Evolutionary conservation across 2,329 filamentous ascomycete species (phyloP).

Genomic region (Aspergillus glaucus): DNA sequence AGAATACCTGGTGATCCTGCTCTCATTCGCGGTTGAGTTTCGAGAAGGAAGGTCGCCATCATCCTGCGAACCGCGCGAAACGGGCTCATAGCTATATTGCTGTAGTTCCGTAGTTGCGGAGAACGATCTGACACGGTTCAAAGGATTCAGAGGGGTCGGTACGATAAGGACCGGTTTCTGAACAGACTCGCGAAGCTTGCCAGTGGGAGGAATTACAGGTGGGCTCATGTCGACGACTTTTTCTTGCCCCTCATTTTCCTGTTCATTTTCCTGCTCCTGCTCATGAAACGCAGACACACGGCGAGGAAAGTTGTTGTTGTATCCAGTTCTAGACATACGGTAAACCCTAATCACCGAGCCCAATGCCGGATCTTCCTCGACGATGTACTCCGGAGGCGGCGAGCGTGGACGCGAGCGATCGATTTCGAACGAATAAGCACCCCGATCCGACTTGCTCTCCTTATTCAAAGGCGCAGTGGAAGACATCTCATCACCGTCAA

Average conservation of each 20-base stretch:
- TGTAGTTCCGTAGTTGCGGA: neutral
- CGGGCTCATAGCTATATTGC: neutral
- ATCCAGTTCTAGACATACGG: neutral
- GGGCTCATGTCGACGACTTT: too few relatives aligned
- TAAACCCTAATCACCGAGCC: neutral
- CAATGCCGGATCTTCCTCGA: constrained; percentile 6
- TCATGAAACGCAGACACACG: neutral
- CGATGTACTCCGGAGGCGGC: constrained; percentile 1
- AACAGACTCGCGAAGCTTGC: constrained; percentile 1
- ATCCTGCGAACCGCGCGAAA: neutral
- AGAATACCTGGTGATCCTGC: neutral
- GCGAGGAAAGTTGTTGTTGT: neutral
- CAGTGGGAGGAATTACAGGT: constrained; percentile 1
- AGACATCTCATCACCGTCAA: neutral
- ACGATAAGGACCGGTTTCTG: neutral
- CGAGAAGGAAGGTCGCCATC: neutral
- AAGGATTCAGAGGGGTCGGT: neutral
- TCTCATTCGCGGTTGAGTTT: neutral
- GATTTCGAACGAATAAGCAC: neutral
- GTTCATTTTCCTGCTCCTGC: neutral
- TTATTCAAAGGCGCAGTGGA: neutral
- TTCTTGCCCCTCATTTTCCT: too few relatives aligned
- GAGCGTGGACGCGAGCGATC: neutral
- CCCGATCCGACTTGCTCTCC: neutral
- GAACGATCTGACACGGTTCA: neutral